Percentiles rank a stretch among this genome's conserved stretches.
Conservation (phyloP, 2,329 filamentous ascomycete genomes). For the Cladophialophora immunda region DNA sequence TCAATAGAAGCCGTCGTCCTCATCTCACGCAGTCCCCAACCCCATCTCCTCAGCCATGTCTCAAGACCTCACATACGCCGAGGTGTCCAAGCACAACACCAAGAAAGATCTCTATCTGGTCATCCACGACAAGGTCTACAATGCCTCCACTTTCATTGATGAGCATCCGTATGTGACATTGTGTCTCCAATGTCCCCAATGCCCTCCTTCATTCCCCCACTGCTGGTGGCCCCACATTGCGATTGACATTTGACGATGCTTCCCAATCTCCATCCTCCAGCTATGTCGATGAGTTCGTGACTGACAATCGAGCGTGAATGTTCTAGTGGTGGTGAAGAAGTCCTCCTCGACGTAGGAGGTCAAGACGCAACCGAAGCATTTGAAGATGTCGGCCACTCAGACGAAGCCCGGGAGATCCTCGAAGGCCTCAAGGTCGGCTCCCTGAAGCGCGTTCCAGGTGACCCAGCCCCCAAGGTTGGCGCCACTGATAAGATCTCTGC, state of each 20-base stretch:
- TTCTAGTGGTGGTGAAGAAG: slow-evolving; percentile 92
- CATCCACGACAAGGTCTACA: slow-evolving; percentile 97
- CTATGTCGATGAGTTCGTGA: neutral
- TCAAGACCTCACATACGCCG: slow-evolving; percentile 74
- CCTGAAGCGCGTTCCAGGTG: slow-evolving; percentile 85
- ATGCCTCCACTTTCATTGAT: slow-evolving; percentile 86
- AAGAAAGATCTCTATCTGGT: slow-evolving; percentile 94
- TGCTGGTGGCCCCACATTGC: slow-evolving; percentile 32
- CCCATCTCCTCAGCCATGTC: slow-evolving; percentile 54
- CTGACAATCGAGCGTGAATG: neutral
- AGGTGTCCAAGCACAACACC: slow-evolving; percentile 84
- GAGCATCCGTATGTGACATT: slow-evolving; percentile 81
- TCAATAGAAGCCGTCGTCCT: neutral
- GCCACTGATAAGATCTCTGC: slow-evolving; percentile 57
- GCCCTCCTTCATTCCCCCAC: slow-evolving; percentile 24
- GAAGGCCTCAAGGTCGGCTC: slow-evolving; percentile 76
- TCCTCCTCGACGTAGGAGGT: slow-evolving; percentile 92
- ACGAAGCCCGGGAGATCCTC: slow-evolving; percentile 96
- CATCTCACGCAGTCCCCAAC: slow-evolving; percentile 1
- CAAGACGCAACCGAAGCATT: slow-evolving; percentile 98
- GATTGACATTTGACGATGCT: slow-evolving; percentile 19
- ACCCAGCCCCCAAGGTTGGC: slow-evolving; percentile 75
- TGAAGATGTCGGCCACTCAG: slow-evolving; percentile 98
- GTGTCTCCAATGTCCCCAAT: slow-evolving; percentile 15
- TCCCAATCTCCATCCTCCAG: neutral